These are phyloP conservation scores for Barnettozyma californica DNA, from an alignment of 805 yeast genomes.

Conservation along the genomic window DNA sequence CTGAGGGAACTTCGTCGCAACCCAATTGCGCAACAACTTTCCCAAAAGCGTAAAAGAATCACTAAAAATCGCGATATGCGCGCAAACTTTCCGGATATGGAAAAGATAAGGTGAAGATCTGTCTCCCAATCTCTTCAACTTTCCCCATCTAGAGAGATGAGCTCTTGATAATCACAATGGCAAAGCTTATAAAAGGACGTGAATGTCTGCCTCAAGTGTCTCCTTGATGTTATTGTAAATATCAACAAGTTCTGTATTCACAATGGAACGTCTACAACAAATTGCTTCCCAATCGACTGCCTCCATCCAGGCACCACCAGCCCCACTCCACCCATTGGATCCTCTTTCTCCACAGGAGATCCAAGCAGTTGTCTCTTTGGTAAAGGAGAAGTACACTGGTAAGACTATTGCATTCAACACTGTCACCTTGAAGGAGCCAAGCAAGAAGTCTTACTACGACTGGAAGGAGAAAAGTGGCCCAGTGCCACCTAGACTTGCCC, in stretches of 20 bases:
- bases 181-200: neutral
- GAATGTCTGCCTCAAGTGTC: neutral
- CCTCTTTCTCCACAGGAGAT: conserved; percentile 65
- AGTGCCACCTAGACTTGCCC: conserved; percentile 65
- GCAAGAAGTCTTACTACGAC: conserved; percentile 52
- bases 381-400: conserved; percentile 44
- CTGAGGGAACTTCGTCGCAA: neutral
- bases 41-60: neutral
- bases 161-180: neutral
- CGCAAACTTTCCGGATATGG: conserved; percentile 2
- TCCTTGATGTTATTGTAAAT: neutral
- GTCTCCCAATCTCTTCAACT: neutral
- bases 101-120: neutral
- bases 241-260: neutral
- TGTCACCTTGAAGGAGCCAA: conserved; percentile 66
- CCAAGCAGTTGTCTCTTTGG: conserved; percentile 46
- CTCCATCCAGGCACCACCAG: conserved; percentile 45
- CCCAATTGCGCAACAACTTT: neutral
- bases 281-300: conserved; percentile 58
- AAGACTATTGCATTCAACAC: conserved; percentile 55
- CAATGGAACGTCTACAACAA: conserved; percentile 63
- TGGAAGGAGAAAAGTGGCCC: conserved; percentile 62
- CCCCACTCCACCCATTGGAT: conserved; percentile 64
- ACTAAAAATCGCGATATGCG: neutral
- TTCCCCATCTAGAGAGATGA: neutral